A percentile compares a stretch with the other conserved stretches of the same genome.
Evolutionary conservation across 768 basidiomycete species (phyloP).

Genomic region (Rhodotorula paludigena): DNA sequence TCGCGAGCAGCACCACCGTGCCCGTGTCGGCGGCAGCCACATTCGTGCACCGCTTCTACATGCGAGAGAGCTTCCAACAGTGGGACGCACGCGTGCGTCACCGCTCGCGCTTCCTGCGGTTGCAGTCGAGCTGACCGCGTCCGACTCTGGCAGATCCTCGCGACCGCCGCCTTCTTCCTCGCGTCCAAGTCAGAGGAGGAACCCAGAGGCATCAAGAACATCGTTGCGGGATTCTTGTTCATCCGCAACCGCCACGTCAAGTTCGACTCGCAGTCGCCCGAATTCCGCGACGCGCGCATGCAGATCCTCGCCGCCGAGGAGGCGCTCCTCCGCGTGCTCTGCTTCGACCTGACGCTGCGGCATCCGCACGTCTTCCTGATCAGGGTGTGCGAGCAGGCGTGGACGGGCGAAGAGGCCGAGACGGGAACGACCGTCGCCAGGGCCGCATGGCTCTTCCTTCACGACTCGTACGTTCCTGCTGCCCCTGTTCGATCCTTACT

Average conservation of each 20-base stretch:
- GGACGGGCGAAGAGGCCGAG: conserved; percentile 4
- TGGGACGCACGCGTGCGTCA: conserved; percentile 38
- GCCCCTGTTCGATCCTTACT: background rate
- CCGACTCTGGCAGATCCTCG: conserved; percentile 37
- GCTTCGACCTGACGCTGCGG: conserved; percentile 46
- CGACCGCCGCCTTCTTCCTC: conserved; percentile 45
- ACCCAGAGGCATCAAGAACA: conserved; percentile 37
- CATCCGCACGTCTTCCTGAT: conserved; percentile 34
- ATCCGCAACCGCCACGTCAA: conserved; percentile 27
- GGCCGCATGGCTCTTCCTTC: conserved; percentile 33
- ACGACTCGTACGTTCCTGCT: conserved; percentile 35
- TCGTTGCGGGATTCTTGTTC: conserved; percentile 41
- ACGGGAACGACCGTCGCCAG: background rate
- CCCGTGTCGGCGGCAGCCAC: conserved; percentile 42
- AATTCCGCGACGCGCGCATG: conserved; percentile 31
- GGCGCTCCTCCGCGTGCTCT: conserved; percentile 43
- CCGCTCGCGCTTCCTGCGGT: background rate
- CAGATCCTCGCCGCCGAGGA: conserved; percentile 44
- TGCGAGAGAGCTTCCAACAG: conserved; percentile 43
- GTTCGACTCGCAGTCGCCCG: background rate
- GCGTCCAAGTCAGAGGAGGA: conserved; percentile 46
- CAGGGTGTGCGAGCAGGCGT: conserved; percentile 24
- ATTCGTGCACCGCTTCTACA: conserved; percentile 46
- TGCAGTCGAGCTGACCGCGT: background rate
- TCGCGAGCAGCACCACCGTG: background rate